A percentile compares a stretch with the other conserved stretches of the same genome.
Evolutionary conservation across 2,329 filamentous ascomycete species (phyloP).

Genomic region (Trichoderma sp.): DNA sequence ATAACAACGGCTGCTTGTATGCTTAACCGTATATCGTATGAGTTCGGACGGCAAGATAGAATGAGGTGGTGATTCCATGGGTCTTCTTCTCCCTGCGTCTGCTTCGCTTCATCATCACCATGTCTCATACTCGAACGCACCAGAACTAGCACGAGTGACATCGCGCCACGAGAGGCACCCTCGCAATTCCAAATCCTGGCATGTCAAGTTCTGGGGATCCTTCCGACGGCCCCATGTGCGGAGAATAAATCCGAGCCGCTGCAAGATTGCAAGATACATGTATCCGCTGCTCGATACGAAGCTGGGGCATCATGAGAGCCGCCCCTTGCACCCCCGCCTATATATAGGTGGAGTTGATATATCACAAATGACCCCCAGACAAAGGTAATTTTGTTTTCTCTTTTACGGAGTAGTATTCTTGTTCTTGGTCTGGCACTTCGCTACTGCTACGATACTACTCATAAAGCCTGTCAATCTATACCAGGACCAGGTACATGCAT

Average conservation of each 20-base stretch:
- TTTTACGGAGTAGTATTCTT: background rate
- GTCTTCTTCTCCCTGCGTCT: background rate
- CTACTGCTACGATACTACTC: background rate
- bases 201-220: background rate
- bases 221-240: background rate
- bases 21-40: background rate
- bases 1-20: background rate
- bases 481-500: background rate
- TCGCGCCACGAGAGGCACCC: background rate
- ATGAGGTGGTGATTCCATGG: background rate
- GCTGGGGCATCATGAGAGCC: background rate
- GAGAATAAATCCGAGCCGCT: slow-evolving; percentile 10
- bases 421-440: background rate
- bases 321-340: background rate
- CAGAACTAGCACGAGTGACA: background rate
- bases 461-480: background rate
- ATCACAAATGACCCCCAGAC: background rate
- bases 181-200: background rate
- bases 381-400: background rate
- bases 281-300: background rate
- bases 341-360: background rate
- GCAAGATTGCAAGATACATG: background rate
- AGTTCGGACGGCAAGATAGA: background rate
- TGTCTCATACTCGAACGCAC: background rate
- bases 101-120: background rate